Percentiles rank a stretch among this genome's conserved stretches.
phyloP scores from a whole-genome alignment of 1,284 basidiomycete species.

The Coniferiporia sulphurascens region DNA sequence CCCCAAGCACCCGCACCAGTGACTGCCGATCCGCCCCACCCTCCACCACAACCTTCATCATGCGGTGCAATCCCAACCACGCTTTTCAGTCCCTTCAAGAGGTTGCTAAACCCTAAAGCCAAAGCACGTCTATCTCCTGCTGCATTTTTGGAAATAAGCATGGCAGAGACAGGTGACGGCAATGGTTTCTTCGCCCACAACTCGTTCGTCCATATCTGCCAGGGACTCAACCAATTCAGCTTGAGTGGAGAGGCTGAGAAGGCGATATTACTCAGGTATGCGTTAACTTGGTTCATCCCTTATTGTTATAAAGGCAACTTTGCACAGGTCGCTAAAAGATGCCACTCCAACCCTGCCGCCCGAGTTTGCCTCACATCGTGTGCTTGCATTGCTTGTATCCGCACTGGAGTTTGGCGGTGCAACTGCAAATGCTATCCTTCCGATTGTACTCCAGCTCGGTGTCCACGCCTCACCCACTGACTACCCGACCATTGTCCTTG shows the following conservation, averaged over 20 bases:
- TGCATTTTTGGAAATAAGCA: constrained; percentile 75
- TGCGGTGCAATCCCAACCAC: constrained; percentile 74
- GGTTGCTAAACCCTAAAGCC: constrained; percentile 84
- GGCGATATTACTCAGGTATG: constrained; percentile 62
- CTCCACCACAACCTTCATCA: constrained; percentile 66
- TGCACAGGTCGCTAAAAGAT: constrained; percentile 69
- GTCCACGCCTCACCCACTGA: constrained; percentile 68
- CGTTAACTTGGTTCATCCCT: constrained; percentile 6
- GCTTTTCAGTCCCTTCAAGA: constrained; percentile 82
- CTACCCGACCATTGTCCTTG: constrained; percentile 65
- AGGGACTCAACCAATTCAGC: constrained; percentile 84
- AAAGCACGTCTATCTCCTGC: constrained; percentile 75
- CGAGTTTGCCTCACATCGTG: constrained; percentile 82
- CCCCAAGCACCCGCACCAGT: constrained; percentile 67
- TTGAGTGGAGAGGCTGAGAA: constrained; percentile 84
- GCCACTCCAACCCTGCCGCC: constrained; percentile 76
- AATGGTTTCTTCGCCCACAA: constrained; percentile 85
- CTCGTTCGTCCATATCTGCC: constrained; percentile 79
- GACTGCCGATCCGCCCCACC: constrained; percentile 64
- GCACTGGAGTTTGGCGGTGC: constrained; percentile 84
- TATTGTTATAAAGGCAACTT: background rate
- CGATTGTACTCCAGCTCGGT: constrained; percentile 78
- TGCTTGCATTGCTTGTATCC: constrained; percentile 83
- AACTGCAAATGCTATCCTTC: constrained; percentile 74
- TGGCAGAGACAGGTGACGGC: constrained; percentile 55